Conservation (phyloP, 371 early-diverging fungal species). For the Mortierella sp. region DNA sequence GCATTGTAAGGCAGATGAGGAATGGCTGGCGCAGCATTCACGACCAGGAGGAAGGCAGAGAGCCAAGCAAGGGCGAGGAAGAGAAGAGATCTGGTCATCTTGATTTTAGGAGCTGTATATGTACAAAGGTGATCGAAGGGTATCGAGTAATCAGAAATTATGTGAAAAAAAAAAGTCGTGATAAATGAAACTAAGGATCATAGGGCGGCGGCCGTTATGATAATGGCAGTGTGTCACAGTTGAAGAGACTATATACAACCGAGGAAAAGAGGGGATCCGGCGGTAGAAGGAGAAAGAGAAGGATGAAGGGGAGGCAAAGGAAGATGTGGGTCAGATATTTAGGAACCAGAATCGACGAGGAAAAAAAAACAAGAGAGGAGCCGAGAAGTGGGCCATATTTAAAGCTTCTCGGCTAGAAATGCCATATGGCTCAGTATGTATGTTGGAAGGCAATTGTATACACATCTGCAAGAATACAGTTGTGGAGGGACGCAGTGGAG, state of each 20-base stretch:
- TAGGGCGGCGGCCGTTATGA: too few relatives aligned
- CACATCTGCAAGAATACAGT: too few relatives aligned
- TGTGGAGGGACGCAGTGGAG: too few relatives aligned
- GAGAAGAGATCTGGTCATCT: conserved; percentile 5
- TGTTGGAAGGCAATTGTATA: too few relatives aligned
- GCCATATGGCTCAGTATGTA: too few relatives aligned
- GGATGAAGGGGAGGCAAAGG: background rate
- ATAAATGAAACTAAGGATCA: background rate
- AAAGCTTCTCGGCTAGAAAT: too few relatives aligned
- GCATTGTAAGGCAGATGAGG: conserved; percentile 8
- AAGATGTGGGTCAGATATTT: conserved; percentile 5
- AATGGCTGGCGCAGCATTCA: conserved; percentile 1
- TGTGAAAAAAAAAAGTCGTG: background rate
- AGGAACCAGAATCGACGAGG: conserved; percentile 15
- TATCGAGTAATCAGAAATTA: background rate
- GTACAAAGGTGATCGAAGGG: background rate
- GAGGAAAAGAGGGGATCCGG: background rate
- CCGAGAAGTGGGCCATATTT: conserved; percentile 1
- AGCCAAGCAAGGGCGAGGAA: conserved; percentile 5
- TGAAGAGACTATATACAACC: conserved; percentile 7
- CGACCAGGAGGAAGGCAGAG: background rate
- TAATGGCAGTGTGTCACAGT: background rate
- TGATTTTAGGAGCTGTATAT: too few relatives aligned
- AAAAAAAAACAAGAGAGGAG: conserved; percentile 1
- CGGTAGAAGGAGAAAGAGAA: conserved; percentile 1